Evolutionary conservation across 2,329 filamentous ascomycete genomes (phyloP).

Genomic region (Beauveria sp.): DNA sequence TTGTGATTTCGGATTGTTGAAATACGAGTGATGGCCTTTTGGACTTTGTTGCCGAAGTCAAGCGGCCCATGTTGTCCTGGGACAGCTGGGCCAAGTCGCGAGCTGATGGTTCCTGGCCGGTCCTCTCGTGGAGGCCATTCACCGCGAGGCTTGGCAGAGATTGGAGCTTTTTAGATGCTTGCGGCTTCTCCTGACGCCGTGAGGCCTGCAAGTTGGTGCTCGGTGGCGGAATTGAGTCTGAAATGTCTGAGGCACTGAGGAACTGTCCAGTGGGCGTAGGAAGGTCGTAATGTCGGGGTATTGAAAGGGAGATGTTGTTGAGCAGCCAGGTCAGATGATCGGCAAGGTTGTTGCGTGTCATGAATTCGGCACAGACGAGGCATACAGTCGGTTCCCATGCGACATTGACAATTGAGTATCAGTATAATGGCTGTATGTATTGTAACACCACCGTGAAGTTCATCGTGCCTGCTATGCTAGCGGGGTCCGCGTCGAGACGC

Average conservation of each 20-base stretch:
- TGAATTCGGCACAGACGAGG: conserved; percentile 34
- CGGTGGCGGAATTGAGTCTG: background rate
- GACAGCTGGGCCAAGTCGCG: conserved; percentile 1
- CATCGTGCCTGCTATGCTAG: background rate
- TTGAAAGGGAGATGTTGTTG: conserved; percentile 36
- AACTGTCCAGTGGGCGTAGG: conserved; percentile 24
- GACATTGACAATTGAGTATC: background rate
- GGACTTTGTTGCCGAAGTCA: conserved; percentile 35
- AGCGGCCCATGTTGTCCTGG: conserved; percentile 35
- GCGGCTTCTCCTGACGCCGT: background rate
- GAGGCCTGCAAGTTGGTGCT: background rate
- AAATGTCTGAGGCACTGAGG: conserved; percentile 4
- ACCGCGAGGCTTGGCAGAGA: background rate
- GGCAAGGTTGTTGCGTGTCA: conserved; percentile 55
- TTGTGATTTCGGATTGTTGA: conserved; percentile 34
- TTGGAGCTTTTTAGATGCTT: background rate
- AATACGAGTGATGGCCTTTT: conserved; percentile 39
- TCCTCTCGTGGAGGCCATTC: conserved; percentile 2
- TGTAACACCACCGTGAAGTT: background rate
- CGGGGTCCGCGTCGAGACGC: conserved; percentile 12
- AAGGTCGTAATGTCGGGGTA: conserved; percentile 31
- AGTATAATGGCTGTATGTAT: background rate
- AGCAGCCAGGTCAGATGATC: conserved; percentile 52
- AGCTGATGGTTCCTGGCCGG: background rate
- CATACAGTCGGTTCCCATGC: background rate